Evolutionary conservation across 2,329 filamentous ascomycete genomes (phyloP).

Genomic region (Chaetomiaceae sp.): DNA sequence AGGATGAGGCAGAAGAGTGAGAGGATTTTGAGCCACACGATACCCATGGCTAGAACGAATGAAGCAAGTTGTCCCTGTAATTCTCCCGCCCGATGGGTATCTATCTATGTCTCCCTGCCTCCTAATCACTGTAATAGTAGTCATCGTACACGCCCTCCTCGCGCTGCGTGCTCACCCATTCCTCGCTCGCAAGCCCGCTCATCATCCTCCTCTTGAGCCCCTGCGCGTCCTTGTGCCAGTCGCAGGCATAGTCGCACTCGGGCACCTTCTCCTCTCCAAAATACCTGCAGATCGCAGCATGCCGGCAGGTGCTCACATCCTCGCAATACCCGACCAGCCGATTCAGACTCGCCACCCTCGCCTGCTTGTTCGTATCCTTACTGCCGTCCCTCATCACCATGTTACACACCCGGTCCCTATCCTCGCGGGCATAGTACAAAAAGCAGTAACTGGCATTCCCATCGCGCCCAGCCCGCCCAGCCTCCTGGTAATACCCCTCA

Average conservation of each 20-base stretch:
- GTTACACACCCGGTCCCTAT: slow-evolving; percentile 68
- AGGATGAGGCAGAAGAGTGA: not conserved
- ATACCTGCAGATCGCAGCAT: slow-evolving; percentile 69
- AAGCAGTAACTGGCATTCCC: slow-evolving; percentile 84
- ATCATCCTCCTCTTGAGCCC: slow-evolving; percentile 55
- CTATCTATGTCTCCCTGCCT: not conserved
- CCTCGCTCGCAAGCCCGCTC: slow-evolving; percentile 54
- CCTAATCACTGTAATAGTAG: slow-evolving; percentile 47
- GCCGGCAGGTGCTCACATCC: slow-evolving; percentile 66
- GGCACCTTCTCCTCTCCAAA: slow-evolving; percentile 63
- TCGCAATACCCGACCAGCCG: slow-evolving; percentile 80
- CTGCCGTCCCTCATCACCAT: slow-evolving; percentile 47
- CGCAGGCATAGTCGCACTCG: slow-evolving; percentile 69
- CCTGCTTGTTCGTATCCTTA: slow-evolving; percentile 36
- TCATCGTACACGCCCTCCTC: slow-evolving; percentile 54
- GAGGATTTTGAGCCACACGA: no score
- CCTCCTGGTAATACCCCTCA: slow-evolving; percentile 95
- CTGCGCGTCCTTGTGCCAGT: slow-evolving; percentile 67
- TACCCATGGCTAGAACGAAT: no score
- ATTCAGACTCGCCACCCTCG: slow-evolving; percentile 59
- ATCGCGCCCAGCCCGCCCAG: slow-evolving; percentile 83
- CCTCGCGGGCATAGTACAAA: slow-evolving; percentile 85
- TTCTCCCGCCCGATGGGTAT: not conserved
- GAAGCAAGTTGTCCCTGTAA: no score
- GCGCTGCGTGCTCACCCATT: slow-evolving; percentile 61